Conservation (phyloP, 352 stramenopile genomes). For the Globisporangium nunn region DNA sequence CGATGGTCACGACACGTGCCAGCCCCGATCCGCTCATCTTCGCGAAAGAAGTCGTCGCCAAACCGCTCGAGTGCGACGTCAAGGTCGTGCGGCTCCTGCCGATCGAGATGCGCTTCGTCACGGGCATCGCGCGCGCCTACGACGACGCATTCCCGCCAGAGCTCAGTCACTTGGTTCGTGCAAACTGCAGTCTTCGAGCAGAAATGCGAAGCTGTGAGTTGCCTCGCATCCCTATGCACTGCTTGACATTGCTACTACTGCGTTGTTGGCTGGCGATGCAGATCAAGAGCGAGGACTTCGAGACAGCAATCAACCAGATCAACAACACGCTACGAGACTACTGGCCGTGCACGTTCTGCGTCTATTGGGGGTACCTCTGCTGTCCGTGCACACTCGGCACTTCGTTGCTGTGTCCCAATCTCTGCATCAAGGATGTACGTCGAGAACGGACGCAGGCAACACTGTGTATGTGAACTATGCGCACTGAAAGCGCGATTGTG, state of each 20-base stretch:
- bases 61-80: slow-evolving; percentile 18
- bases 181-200: background rate
- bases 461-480: background rate
- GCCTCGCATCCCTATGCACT: too few relatives aligned
- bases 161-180: slow-evolving; percentile 35
- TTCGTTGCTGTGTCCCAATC: slow-evolving; percentile 61
- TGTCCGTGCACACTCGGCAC: slow-evolving; percentile 58
- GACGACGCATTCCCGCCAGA: slow-evolving; percentile 66
- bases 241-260: too few relatives aligned
- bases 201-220: too few relatives aligned
- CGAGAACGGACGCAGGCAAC: background rate
- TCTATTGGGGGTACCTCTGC: slow-evolving; percentile 61
- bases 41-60: background rate
- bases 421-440: slow-evolving; percentile 70
- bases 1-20: background rate
- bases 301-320: slow-evolving; percentile 74
- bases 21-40: background rate
- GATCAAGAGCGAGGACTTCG: slow-evolving; percentile 53
- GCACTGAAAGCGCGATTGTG: too few relatives aligned
- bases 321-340: slow-evolving; percentile 84
- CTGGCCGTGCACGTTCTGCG: slow-evolving; percentile 70
- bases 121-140: slow-evolving; percentile 58
- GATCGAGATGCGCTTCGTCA: slow-evolving; percentile 60
- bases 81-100: slow-evolving; percentile 43
- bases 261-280: slow-evolving; percentile 3